Evolutionary conservation across 331 rosid species (phyloP).

Genomic region (Arachis monticola): DNA sequence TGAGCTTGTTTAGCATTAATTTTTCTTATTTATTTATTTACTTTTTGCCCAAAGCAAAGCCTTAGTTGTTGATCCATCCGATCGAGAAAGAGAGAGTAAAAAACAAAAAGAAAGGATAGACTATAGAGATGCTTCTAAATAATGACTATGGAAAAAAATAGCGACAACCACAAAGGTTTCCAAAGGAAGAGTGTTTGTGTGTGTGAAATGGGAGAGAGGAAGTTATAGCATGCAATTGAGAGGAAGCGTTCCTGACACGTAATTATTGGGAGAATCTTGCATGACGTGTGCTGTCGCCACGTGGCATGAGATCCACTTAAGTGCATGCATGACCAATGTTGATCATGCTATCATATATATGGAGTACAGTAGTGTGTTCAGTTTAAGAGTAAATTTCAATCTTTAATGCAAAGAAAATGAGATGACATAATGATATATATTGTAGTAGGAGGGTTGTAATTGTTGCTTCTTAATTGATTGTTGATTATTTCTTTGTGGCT

Average conservation of each 20-base stretch:
- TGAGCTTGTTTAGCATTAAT: too few species aligned
- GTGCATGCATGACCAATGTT: background rate
- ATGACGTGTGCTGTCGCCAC: constrained; percentile 47
- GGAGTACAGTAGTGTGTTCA: background rate
- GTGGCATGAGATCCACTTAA: constrained; percentile 35
- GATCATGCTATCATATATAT: background rate
- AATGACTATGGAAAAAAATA: background rate
- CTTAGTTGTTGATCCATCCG: too few species aligned
- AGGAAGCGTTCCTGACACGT: constrained; percentile 48
- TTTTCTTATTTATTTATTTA: too few species aligned
- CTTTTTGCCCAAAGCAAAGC: too few species aligned
- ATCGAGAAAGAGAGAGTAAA: background rate
- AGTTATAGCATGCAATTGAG: constrained; percentile 45
- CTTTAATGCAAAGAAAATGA: background rate
- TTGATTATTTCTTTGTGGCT: background rate
- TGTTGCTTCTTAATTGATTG: too few species aligned
- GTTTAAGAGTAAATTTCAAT: background rate
- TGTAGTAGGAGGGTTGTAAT: too few species aligned
- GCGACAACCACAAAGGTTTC: constrained; percentile 23
- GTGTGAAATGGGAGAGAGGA: background rate
- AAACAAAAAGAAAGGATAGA: background rate
- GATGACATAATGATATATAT: background rate
- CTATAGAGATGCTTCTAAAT: background rate
- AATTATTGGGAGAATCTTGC: constrained; percentile 32
- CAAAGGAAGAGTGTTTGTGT: background rate